Evolutionary conservation across 1,139 yeast species (phyloP).

Genomic region (Pichia sp.): DNA sequence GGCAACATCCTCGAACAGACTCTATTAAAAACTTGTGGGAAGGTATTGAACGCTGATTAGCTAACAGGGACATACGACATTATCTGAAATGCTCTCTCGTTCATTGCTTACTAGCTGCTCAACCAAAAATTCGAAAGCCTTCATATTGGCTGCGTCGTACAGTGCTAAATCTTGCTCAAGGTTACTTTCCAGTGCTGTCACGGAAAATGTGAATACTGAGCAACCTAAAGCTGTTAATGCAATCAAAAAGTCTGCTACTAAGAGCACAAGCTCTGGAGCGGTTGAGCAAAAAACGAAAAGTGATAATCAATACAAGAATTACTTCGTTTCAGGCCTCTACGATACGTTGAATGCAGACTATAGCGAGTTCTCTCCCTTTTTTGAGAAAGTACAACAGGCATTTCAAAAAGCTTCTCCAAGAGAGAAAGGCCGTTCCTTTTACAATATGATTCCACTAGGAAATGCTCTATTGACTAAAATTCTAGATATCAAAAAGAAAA

Average conservation of each 20-base stretch:
- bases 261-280: background rate
- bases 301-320: background rate
- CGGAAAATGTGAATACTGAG: background rate
- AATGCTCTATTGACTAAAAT: constrained; percentile 20
- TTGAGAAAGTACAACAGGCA: constrained; percentile 15
- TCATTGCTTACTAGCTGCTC: constrained; percentile 2
- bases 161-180: background rate
- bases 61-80: background rate
- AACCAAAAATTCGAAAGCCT: background rate
- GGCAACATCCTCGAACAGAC: background rate
- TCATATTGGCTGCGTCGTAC: background rate
- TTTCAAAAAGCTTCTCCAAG: constrained; percentile 6
- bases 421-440: constrained; percentile 4
- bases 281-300: background rate
- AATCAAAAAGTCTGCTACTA: background rate
- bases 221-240: background rate
- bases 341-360: constrained; percentile 5
- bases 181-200: background rate
- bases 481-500: constrained; percentile 14
- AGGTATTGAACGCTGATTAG: no score
- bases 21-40: background rate
- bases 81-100: constrained; percentile 2
- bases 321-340: background rate
- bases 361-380: constrained; percentile 18
- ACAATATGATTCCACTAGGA: constrained; percentile 18